Base-by-base conservation (phyloP, 192 early-diverging fungal species). In the Coemansia sp. region DNA sequence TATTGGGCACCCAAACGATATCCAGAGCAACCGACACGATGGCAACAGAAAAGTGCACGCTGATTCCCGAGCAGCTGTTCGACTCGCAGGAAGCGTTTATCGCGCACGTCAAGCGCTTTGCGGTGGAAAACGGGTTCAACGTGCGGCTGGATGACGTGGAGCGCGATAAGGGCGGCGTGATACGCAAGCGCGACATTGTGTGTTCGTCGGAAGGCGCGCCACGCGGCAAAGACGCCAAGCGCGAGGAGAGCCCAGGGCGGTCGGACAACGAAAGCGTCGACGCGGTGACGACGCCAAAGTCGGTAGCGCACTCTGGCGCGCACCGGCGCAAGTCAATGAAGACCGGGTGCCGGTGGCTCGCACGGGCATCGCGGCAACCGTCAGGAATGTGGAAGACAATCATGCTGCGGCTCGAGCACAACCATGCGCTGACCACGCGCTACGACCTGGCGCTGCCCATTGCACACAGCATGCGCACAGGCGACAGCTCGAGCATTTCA, bases 371-470 rank as follows among this genome's bases (percentile, higher is more conserved):
- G 60, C 65, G 79, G 9, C 79, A 82, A 65, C 42, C 58, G 0
- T 75, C 79, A 48, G 79, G 74, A 19, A 82, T 82, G 79, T 82
- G 79, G 79, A 82, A 82, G 60, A 71, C 72, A 22, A 82, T 82
- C 31, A 68, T 76, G 79, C 67, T 82, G 60, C 69, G 79, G 1
- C 70, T 82, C 21, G 70, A 75, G 60, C 79, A 82, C 66, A 82
- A 82, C 66, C 79, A 82, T 46, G 57, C 64, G 61, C 79, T 82
- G 52, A 52, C 73, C 17, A 49, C 73, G 49, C 72, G 68, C 38
- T 75, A 67, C 64, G 74, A 82, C 42, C 54, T 75, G 25, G 10
- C 60, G 21, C 3, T 61, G 37, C 59, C 65, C 6, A 5, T 54
- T 14, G 36, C 65, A 0, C 47, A 62, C 34, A 42, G 23, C 2